A percentile compares a stretch with the other conserved stretches of the same genome.
Evolutionary conservation across 23 red algal species (phyloP).

Genomic region (Gracilaria vermiculophylla): DNA sequence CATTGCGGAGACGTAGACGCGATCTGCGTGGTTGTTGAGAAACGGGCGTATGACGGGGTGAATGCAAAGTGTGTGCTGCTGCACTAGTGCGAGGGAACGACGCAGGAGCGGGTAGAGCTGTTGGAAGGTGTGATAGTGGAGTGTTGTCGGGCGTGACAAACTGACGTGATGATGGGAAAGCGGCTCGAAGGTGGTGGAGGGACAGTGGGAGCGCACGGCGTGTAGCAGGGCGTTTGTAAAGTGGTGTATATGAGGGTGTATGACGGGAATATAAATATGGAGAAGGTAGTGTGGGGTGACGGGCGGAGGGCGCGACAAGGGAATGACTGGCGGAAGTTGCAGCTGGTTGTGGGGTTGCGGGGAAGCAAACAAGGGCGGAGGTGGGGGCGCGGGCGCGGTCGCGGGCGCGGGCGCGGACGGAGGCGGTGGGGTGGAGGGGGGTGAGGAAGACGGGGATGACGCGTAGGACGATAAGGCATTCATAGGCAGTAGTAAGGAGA

Average conservation of each 20-base stretch:
- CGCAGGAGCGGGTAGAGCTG: neutral
- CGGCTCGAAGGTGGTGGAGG: neutral
- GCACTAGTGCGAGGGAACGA: neutral
- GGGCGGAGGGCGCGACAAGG: neutral
- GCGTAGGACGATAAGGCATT: neutral
- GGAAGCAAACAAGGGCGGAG: neutral
- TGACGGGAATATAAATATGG: conserved; percentile 45
- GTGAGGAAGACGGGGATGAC: neutral
- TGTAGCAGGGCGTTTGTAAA: conserved; percentile 28
- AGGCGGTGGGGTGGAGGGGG: neutral
- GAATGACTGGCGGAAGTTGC: conserved; percentile 4
- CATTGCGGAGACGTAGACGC: conserved; percentile 35
- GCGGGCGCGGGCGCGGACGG: neutral
- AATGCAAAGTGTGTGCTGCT: neutral
- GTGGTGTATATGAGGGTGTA: neutral
- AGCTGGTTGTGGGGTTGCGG: neutral
- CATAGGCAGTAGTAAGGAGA: neutral
- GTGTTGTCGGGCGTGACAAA: conserved; percentile 5
- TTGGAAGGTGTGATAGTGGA: neutral
- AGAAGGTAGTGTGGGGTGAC: conserved; percentile 2
- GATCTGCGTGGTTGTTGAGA: neutral
- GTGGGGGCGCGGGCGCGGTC: neutral
- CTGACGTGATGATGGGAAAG: conserved; percentile 32
- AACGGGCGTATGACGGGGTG: neutral
- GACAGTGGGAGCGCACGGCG: neutral